phyloP scores from a whole-genome alignment of 371 early-diverging fungal genomes.

The Mortierella sp. region DNA sequence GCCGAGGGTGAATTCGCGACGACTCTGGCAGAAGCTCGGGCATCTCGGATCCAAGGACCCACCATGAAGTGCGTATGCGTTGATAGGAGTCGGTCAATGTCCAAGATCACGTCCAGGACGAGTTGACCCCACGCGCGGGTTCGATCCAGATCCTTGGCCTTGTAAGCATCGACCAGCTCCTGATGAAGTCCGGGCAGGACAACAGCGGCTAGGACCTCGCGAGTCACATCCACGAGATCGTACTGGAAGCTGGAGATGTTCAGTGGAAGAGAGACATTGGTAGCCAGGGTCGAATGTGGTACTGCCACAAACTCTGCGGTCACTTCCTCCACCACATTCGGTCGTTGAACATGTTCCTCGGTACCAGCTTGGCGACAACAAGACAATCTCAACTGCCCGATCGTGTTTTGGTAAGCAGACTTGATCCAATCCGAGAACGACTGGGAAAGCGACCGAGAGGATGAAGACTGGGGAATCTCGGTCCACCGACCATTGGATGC shows the following conservation, averaged over 20 bases:
- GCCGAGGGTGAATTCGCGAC: not conserved
- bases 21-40: constrained; percentile 33
- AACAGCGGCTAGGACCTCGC: constrained; percentile 37
- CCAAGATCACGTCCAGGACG: constrained; percentile 26
- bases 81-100: constrained; percentile 37
- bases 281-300: not conserved
- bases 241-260: constrained; percentile 46
- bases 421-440: not conserved
- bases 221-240: constrained; percentile 54
- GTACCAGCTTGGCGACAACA: not conserved
- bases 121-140: constrained; percentile 18
- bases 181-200: constrained; percentile 43
- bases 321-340: not conserved
- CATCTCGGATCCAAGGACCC: constrained; percentile 49
- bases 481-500: constrained; percentile 3
- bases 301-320: not conserved
- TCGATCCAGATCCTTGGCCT: constrained; percentile 18
- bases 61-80: constrained; percentile 53
- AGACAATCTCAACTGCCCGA: not conserved
- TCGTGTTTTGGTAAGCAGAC: not conserved
- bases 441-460: not conserved
- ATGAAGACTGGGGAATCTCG: not conserved
- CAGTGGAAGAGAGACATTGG: constrained; percentile 13
- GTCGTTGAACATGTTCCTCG: not conserved
- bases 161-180: constrained; percentile 42